Base-by-base conservation (phyloP, 306 rosid species). In the Crotalaria pallida region DNA sequence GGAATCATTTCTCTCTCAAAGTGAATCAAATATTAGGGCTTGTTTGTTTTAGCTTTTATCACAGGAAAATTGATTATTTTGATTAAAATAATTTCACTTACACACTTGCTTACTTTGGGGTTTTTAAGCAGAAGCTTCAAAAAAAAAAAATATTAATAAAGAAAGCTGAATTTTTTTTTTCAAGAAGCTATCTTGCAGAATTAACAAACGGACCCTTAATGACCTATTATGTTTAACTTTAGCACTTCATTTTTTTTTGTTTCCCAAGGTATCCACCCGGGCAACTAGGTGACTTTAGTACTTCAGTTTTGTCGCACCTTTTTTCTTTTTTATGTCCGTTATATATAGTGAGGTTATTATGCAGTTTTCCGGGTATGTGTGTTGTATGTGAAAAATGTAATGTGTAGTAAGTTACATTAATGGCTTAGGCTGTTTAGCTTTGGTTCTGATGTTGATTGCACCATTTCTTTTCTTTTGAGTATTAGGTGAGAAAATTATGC, bases 1-100 rank as follows among this genome's bases (percentile, higher is more conserved):
- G 51, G 78, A 61, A 66, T 75, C 69, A 19, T 75, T 62, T 51
- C 58, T 48, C 36, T 66, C 47, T 64, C 16, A 70, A 64, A 33
- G 44, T 38, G 13, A 38, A 9, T 38, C 44, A n/a, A n/a, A n/a
- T n/a, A n/a, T 31, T 31, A 31, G 36, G 36, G 36, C 36, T 2
- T 31, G 8, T 1, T 31, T 31, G 36, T 31, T 31, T 31, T 4
- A 6, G 8, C 36, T 31, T 4, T 31, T 31, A n/a, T n/a, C n/a
- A n/a, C n/a, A n/a, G n/a, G n/a, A n/a, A n/a, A n/a, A n/a, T n/a
- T n/a, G n/a, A n/a, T 31, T 27, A 27, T 27, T 31, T 31, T 31
- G 36, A 31, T 31, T 4, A 31, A 31, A 31, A 26, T 4, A 31
- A 31, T 6, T 31, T 2, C 8, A 5, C 8, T 31, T 31, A 8